Conservation (phyloP, 192 early-diverging fungal species). For the Lobosporangium transversale region DNA sequence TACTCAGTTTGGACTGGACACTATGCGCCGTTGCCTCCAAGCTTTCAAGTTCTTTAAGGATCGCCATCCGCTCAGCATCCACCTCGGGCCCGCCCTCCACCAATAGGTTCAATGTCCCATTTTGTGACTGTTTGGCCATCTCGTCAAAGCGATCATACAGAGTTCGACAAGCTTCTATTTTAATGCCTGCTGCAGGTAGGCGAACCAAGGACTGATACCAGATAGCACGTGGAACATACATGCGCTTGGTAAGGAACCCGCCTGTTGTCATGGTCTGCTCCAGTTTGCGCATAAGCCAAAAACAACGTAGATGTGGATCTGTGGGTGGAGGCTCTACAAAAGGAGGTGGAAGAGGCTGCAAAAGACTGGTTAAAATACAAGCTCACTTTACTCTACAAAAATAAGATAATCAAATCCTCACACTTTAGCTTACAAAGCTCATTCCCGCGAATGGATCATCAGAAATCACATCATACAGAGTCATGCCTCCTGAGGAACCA, state of each 20-base stretch:
- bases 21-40: constrained; percentile 24
- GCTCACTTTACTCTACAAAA: too few relatives aligned
- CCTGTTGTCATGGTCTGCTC: constrained; percentile 55
- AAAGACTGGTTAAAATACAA: background rate
- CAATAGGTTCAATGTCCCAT: constrained; percentile 26
- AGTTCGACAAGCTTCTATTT: constrained; percentile 51
- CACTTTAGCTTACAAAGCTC: constrained; percentile 50
- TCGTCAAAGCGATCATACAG: constrained; percentile 32
- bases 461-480: constrained; percentile 42
- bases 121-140: constrained; percentile 17
- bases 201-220: constrained; percentile 55
- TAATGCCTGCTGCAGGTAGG: constrained; percentile 44
- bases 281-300: constrained; percentile 55
- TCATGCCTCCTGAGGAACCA: constrained; percentile 30
- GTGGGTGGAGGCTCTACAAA: constrained; percentile 35
- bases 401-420: too few relatives aligned
- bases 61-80: constrained; percentile 15
- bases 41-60: constrained; percentile 31
- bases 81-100: constrained; percentile 37
- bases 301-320: constrained; percentile 49
- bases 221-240: constrained; percentile 52
- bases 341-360: constrained; percentile 35
- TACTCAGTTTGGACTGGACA: constrained; percentile 37
- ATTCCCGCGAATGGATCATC: constrained; percentile 42
- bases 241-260: constrained; percentile 53